Evolutionary conservation across 1,284 basidiomycete genomes (phyloP).

Genomic region (Ceratobasidium sp.): DNA sequence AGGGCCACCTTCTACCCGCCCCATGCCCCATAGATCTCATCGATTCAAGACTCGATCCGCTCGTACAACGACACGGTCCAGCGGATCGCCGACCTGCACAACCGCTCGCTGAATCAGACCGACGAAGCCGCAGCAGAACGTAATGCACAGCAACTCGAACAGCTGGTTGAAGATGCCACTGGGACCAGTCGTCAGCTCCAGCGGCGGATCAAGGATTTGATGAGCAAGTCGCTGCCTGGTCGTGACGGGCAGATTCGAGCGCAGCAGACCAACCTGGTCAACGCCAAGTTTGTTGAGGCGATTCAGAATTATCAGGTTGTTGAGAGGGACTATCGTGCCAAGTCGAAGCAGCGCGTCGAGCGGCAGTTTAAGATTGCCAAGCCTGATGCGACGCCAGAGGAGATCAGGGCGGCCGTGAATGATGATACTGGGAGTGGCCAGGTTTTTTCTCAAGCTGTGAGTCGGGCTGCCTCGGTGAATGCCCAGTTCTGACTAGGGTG

Average conservation of each 20-base stretch:
- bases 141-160: conserved; percentile 72
- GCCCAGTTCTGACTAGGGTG: neutral
- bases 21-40: conserved; percentile 58
- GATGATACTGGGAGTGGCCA: conserved; percentile 61
- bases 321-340: conserved; percentile 91
- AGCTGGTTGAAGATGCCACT: conserved; percentile 81
- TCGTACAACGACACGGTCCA: conserved; percentile 76
- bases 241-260: conserved; percentile 84
- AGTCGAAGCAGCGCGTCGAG: conserved; percentile 94
- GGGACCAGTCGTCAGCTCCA: conserved; percentile 78
- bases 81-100: conserved; percentile 76
- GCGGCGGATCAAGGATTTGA: conserved; percentile 80
- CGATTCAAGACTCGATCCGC: conserved; percentile 75
- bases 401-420: conserved; percentile 64
- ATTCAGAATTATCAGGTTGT: conserved; percentile 89
- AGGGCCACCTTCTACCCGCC: neutral
- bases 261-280: conserved; percentile 81
- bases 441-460: conserved; percentile 67
- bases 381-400: conserved; percentile 65
- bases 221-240: conserved; percentile 74
- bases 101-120: conserved; percentile 79
- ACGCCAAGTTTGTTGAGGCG: conserved; percentile 85
- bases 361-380: conserved; percentile 92
- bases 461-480: conserved; percentile 46
- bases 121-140: conserved; percentile 74